phyloP scores from a whole-genome alignment of 495 filamentous ascomycete species.

The Bacidia gigantensis region DNA sequence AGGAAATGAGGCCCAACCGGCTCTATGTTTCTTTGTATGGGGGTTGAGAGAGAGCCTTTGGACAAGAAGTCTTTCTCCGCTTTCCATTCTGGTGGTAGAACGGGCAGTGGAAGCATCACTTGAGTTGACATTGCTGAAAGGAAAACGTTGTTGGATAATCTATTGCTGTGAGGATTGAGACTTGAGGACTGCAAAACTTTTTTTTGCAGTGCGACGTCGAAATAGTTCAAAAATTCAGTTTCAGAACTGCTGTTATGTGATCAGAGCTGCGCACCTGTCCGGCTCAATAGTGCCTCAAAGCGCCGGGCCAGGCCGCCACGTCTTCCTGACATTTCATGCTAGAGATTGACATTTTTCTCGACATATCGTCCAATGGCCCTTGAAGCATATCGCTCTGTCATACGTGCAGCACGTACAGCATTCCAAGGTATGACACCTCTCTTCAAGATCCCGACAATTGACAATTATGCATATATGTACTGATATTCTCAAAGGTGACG shows the following conservation, averaged over 20 bases:
- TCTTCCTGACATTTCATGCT: too few species aligned
- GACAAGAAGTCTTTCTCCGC: conserved; percentile 86
- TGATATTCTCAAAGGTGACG: conserved; percentile 42
- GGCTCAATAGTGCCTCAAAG: too few species aligned
- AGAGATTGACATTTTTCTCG: too few species aligned
- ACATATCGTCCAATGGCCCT: conserved; percentile 45
- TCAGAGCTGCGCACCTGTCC: too few species aligned
- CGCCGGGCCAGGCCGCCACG: too few species aligned
- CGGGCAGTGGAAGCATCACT: conserved; percentile 49
- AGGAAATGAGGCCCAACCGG: conserved; percentile 96
- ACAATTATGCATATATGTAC: not conserved
- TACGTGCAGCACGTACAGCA: conserved; percentile 69
- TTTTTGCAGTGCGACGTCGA: too few species aligned
- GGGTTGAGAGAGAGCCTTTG: conserved; percentile 50
- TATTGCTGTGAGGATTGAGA: too few species aligned
- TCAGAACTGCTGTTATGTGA: too few species aligned
- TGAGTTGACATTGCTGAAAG: conserved; percentile 35
- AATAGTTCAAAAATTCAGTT: too few species aligned
- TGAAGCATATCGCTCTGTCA: conserved; percentile 65
- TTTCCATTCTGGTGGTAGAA: conserved; percentile 68
- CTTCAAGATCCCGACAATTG: not conserved
- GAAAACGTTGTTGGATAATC: too few species aligned
- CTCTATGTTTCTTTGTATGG: conserved; percentile 75
- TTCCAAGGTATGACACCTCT: conserved; percentile 53
- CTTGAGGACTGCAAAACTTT: too few species aligned